These are phyloP conservation scores for Talaromyces thailandensis DNA, from an alignment of 495 filamentous ascomycete species.

Conservation along the genomic window DNA sequence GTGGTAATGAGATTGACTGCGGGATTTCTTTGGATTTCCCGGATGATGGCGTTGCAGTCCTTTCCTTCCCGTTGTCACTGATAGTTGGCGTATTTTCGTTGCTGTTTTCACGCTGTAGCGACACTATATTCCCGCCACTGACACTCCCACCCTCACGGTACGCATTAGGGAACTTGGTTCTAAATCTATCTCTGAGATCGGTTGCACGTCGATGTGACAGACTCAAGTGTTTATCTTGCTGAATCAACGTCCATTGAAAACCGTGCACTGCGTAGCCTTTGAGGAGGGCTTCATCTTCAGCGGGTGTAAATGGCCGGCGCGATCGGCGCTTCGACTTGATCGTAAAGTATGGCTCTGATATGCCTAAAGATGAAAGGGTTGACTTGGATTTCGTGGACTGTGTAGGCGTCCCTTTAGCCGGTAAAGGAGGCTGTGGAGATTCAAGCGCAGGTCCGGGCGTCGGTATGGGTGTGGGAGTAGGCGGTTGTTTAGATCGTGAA, in stretches of 20 bases:
- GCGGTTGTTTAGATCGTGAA: constrained; percentile 2
- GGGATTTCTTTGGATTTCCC: not conserved
- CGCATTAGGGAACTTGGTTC: constrained; percentile 69
- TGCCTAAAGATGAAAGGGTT: constrained; percentile 25
- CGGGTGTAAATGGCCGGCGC: constrained; percentile 55
- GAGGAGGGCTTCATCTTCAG: constrained; percentile 70
- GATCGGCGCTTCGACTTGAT: constrained; percentile 30
- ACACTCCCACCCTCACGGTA: constrained; percentile 48
- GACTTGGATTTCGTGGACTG: constrained; percentile 20
- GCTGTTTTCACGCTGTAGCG: not conserved
- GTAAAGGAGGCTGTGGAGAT: not conserved
- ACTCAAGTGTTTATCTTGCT: constrained; percentile 57
- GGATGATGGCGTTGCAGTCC: not conserved
- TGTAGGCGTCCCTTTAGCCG: constrained; percentile 9
- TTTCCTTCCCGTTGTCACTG: not conserved
- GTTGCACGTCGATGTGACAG: constrained; percentile 61
- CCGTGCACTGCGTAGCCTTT: constrained; percentile 68
- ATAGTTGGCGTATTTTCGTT: not conserved
- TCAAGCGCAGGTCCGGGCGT: not conserved
- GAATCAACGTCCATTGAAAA: constrained; percentile 72
- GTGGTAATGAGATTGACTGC: not conserved
- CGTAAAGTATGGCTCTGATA: constrained; percentile 28
- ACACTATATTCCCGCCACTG: constrained; percentile 19
- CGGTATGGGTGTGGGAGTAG: not conserved
- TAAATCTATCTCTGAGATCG: constrained; percentile 74